Conservation (phyloP, 805 yeast species). For the Myxozyma lipomycoides region DNA sequence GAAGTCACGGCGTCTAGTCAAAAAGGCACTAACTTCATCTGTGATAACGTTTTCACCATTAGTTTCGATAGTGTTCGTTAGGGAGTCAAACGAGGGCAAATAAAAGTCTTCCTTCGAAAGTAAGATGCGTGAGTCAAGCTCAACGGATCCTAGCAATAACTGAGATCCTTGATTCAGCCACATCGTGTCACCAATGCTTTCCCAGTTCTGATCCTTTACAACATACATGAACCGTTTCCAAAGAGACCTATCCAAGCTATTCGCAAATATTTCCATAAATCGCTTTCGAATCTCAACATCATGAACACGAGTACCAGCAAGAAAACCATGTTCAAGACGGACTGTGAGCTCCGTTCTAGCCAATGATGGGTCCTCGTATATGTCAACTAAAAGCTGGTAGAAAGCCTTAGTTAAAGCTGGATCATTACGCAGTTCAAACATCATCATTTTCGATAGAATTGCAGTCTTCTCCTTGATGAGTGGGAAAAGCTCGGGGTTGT, state of each 20-base stretch:
- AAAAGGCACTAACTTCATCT: conserved; percentile 26
- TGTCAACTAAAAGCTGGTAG: conserved; percentile 79
- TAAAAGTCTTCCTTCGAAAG: conserved; percentile 49
- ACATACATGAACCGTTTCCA: conserved; percentile 79
- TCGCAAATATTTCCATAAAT: conserved; percentile 73
- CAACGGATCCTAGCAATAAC: conserved; percentile 73
- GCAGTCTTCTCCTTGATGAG: conserved; percentile 96
- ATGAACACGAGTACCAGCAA: conserved; percentile 84
- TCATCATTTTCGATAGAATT: conserved; percentile 85
- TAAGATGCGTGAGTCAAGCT: conserved; percentile 46
- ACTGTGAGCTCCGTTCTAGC: conserved; percentile 85
- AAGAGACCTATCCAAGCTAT: conserved; percentile 72
- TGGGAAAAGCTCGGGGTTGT: conserved; percentile 79
- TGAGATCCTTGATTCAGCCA: conserved; percentile 95
- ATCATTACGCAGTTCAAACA: conserved; percentile 85
- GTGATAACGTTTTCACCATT: conserved; percentile 28
- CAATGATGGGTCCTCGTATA: conserved; percentile 74
- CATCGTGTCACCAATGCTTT: conserved; percentile 81
- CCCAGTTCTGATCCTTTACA: conserved; percentile 97
- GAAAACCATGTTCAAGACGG: conserved; percentile 92
- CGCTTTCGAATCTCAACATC: conserved; percentile 70
- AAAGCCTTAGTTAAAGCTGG: conserved; percentile 70
- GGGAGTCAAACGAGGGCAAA: conserved; percentile 27
- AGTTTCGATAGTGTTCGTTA: conserved; percentile 25
- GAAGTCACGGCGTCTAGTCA: conserved; percentile 27